Percentiles rank a stretch among this genome's conserved stretches.
phyloP scores from a whole-genome alignment of 108 stramenopile species.

The Stephanodiscus minutulus region DNA sequence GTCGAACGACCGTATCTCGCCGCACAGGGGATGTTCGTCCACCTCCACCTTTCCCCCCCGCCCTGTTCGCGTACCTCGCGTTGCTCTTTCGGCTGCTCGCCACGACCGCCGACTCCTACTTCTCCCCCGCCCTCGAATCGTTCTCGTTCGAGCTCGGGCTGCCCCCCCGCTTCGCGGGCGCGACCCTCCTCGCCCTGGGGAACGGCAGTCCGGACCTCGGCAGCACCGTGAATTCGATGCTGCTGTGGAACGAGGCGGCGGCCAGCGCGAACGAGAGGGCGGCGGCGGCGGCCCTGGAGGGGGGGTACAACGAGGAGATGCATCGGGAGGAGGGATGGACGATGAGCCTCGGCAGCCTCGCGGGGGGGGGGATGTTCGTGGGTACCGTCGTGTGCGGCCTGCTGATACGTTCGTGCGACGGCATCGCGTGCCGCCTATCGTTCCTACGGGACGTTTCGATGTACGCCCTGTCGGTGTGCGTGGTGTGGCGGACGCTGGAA shows the following conservation, averaged over 20 bases:
- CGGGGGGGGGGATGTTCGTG: constrained; percentile 78
- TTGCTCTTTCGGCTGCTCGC: constrained; percentile 65
- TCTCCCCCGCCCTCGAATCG: constrained; percentile 69
- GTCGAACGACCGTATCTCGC: background rate
- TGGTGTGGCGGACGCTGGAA: constrained; percentile 36
- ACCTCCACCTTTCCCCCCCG: constrained; percentile 20
- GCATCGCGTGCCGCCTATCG: constrained; percentile 49
- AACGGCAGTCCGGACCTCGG: constrained; percentile 86
- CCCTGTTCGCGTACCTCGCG: constrained; percentile 30
- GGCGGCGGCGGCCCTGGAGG: background rate
- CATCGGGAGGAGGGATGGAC: constrained; percentile 40
- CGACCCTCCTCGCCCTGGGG: constrained; percentile 79
- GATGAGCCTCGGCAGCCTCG: constrained; percentile 62
- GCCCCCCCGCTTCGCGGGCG: constrained; percentile 78
- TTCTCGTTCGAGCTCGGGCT: constrained; percentile 60
- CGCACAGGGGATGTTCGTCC: background rate
- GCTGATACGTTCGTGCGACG: constrained; percentile 35
- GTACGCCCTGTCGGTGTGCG: constrained; percentile 31
- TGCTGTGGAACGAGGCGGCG: constrained; percentile 31
- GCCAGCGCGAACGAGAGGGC: background rate
- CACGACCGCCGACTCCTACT: constrained; percentile 79
- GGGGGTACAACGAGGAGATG: background rate
- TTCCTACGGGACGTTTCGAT: constrained; percentile 53
- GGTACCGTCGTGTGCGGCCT: constrained; percentile 56
- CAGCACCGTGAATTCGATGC: constrained; percentile 60